These are phyloP conservation scores for Cercospora sesami DNA, from an alignment of 2,329 filamentous ascomycete genomes.

Conservation along the genomic window DNA sequence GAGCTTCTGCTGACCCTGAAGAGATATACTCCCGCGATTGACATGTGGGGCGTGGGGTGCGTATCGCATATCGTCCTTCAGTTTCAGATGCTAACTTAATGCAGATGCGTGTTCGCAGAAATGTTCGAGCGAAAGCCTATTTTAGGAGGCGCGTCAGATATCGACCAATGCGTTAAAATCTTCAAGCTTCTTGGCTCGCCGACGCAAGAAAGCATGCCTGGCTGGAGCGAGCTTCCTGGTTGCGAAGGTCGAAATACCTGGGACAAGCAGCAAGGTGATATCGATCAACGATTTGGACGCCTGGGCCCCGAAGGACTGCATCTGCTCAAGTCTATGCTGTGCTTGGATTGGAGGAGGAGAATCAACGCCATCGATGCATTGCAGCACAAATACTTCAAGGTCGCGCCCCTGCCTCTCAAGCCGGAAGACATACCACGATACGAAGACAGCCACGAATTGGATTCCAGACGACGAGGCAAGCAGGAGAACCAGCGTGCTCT, in stretches of 20 bases:
- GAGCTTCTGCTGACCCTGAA: conserved; percentile 86
- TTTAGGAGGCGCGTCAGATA: conserved; percentile 81
- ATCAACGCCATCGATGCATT: conserved; percentile 94
- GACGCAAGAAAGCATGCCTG: conserved; percentile 87
- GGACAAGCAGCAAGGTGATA: conserved; percentile 62
- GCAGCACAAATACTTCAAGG: conserved; percentile 87
- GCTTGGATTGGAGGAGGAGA: conserved; percentile 81
- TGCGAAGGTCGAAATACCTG: conserved; percentile 70
- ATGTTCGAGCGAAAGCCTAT: conserved; percentile 96
- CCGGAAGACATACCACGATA: conserved; percentile 88
- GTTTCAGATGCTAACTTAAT: conserved; percentile 29
- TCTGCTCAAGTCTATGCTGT: conserved; percentile 77
- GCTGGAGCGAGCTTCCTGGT: conserved; percentile 79
- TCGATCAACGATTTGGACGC: conserved; percentile 68
- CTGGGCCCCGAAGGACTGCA: conserved; percentile 68
- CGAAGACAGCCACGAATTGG: conserved; percentile 95
- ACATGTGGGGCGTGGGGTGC: conserved; percentile 96
- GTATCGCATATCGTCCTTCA: conserved; percentile 34
- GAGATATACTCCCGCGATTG: conserved; percentile 94
- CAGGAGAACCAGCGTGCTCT: conserved; percentile 80
- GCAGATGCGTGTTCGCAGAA: conserved; percentile 93
- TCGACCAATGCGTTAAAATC: conserved; percentile 87
- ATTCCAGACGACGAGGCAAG: conserved; percentile 72
- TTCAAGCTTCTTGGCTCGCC: conserved; percentile 91
- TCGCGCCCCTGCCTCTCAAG: conserved; percentile 71